Evolutionary conservation across 768 basidiomycete genomes (phyloP).

Genomic region (Rhodotorula diobovata): DNA sequence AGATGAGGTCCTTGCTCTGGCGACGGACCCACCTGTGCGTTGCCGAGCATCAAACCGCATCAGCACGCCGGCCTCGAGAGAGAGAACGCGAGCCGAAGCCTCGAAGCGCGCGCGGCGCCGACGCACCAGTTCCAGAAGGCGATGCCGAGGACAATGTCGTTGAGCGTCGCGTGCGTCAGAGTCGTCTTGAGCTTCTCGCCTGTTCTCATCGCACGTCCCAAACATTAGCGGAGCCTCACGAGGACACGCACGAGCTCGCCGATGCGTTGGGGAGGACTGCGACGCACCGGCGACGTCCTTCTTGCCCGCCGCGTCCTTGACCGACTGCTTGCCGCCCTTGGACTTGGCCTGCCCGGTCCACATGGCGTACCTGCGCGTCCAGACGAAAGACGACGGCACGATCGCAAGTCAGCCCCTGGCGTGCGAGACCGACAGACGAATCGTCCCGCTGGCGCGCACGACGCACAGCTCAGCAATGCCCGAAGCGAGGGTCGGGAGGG

Average conservation of each 20-base stretch:
- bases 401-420: neutral
- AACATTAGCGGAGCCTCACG: too few relatives aligned
- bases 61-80: neutral
- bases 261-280: neutral
- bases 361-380: conserved; percentile 40
- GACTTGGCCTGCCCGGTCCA: conserved; percentile 42
- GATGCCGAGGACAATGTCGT: conserved; percentile 39
- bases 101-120: conserved; percentile 2
- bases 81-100: neutral
- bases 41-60: neutral
- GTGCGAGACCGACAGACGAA: neutral
- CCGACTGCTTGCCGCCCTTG: conserved; percentile 38
- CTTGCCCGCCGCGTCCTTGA: conserved; percentile 9
- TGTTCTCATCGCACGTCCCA: too few relatives aligned
- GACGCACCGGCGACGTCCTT: conserved; percentile 33
- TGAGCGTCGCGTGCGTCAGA: conserved; percentile 44
- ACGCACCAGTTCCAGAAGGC: conserved; percentile 37
- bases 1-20: conserved; percentile 31
- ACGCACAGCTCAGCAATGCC: conserved; percentile 44
- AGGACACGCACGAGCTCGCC: too few relatives aligned
- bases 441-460: too few relatives aligned
- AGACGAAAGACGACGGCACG: neutral
- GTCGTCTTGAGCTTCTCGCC: conserved; percentile 45
- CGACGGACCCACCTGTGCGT: conserved; percentile 42
- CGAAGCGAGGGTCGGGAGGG: conserved; percentile 45